Evolutionary conservation across 1,284 basidiomycete species (phyloP), one percentile per base, ranked within the genome.

Genomic region (Prillingera fragicola): DNA sequence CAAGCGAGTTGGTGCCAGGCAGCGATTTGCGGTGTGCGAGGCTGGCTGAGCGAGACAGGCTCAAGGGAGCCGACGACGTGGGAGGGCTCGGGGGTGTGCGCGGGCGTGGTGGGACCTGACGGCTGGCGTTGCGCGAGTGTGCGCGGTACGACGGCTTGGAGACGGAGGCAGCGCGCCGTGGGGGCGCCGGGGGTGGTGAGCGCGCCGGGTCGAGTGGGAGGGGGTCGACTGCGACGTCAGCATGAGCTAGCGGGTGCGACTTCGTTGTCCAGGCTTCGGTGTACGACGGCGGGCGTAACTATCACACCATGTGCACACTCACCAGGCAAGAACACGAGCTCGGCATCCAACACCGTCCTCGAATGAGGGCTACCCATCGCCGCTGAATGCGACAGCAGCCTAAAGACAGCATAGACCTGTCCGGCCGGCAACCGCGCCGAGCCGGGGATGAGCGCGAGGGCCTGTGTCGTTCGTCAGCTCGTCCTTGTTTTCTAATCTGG

Each of bases 281-380:
- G n/a, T n/a, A n/a, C n/a, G n/a, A n/a, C n/a, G n/a, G n/a, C n/a
- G n/a, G n/a, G n/a, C n/a, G n/a, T n/a, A n/a, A n/a, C n/a, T n/a
- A n/a, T n/a, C n/a, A n/a, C n/a, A n/a, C n/a, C n/a, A n/a, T n/a
- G n/a, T n/a, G n/a, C n/a, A n/a, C n/a, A 41, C 52, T 33, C 22
- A 56, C 54, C 44, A 8, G 54, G 48, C 21, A 54, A 48, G 32
- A 56, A 56, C 17, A 52, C 48, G 10, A 56, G 41, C 17, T 52
- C 54, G 17, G 27, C 18, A 24, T 52, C 50, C 5, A 43, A 19
- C 8, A 35, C 29, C 34, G 38, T 35, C 31, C 34, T 27, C 21
- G 14, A 14, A n/a, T 27, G 31, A 13, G 32, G 31, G 23, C 25
- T 32, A 23, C 7, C 18, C 3, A 23, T 26, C 3, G 35, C 24